Conservation (phyloP, 306 rosid genomes). For the Hippophae rhamnoides region DNA sequence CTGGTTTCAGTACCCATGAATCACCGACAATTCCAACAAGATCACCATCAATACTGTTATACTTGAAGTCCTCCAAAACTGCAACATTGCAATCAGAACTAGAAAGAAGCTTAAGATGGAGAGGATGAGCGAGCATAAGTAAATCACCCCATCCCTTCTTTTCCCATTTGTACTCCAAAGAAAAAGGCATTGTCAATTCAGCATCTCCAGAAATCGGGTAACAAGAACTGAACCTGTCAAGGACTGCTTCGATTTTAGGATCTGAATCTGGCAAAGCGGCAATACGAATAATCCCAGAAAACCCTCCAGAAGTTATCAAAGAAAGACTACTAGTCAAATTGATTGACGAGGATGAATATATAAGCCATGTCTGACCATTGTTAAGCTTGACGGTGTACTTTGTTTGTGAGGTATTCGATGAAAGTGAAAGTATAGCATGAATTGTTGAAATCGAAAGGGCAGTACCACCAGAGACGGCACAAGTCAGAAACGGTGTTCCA, state of each 20-base stretch:
- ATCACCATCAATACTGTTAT: conserved; percentile 77
- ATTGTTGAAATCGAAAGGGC: conserved; percentile 50
- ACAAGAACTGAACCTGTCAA: conserved; percentile 52
- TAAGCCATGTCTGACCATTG: conserved; percentile 76
- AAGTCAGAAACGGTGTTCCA: conserved; percentile 73
- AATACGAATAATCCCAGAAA: conserved; percentile 59
- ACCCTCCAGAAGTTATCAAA: conserved; percentile 40
- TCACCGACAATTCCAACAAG: conserved; percentile 80
- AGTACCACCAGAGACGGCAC: conserved; percentile 31
- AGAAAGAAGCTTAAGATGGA: conserved; percentile 50
- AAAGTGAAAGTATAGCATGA: conserved; percentile 52
- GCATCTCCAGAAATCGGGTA: conserved; percentile 74
- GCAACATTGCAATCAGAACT: conserved; percentile 20
- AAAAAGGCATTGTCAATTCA: conserved; percentile 39
- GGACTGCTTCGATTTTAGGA: conserved; percentile 24
- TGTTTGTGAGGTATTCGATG: conserved; percentile 38
- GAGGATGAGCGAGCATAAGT: conserved; percentile 76
- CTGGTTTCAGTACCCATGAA: conserved; percentile 54
- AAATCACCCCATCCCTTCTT: conserved; percentile 65
- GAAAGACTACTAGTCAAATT: conserved; percentile 29
- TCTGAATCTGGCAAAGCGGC: conserved; percentile 43
- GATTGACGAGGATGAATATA: conserved; percentile 54
- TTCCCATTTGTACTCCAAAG: conserved; percentile 65
- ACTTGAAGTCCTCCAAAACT: conserved; percentile 48
- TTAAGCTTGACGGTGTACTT: conserved; percentile 49